phyloP scores from a whole-genome alignment of 108 stramenopile genomes.

The Cyclostephanos tholiformis region DNA sequence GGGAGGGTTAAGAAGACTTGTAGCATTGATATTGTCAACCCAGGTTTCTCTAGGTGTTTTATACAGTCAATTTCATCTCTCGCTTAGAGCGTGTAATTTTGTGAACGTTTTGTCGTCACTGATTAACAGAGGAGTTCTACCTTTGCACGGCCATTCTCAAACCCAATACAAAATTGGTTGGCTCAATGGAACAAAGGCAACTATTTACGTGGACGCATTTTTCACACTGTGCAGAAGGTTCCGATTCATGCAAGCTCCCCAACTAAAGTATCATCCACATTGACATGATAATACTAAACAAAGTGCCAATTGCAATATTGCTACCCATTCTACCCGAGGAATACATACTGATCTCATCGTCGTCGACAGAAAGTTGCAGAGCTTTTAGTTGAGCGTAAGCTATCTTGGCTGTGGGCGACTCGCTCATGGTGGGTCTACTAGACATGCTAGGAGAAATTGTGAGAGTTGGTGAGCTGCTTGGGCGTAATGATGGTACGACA shows the following conservation, averaged over 20 bases:
- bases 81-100: neutral
- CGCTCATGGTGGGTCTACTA: constrained; percentile 12
- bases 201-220: neutral
- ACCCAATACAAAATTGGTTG: neutral
- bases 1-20: too few species aligned
- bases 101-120: neutral
- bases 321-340: neutral
- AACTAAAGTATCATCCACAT: neutral
- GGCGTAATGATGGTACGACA: constrained; percentile 4
- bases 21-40: too few species aligned
- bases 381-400: neutral
- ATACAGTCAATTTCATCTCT: neutral
- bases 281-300: neutral
- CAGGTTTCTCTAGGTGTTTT: too few species aligned
- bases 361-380: neutral
- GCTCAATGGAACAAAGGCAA: neutral
- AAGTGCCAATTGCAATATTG: neutral
- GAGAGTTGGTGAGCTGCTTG: constrained; percentile 11
- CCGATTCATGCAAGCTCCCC: neutral
- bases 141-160: neutral
- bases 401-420: neutral
- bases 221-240: neutral
- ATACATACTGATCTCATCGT: neutral
- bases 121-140: neutral
- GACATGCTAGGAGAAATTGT: constrained; percentile 6